phyloP scores from a whole-genome alignment of 306 rosid species.

The Inga oerstediana region DNA sequence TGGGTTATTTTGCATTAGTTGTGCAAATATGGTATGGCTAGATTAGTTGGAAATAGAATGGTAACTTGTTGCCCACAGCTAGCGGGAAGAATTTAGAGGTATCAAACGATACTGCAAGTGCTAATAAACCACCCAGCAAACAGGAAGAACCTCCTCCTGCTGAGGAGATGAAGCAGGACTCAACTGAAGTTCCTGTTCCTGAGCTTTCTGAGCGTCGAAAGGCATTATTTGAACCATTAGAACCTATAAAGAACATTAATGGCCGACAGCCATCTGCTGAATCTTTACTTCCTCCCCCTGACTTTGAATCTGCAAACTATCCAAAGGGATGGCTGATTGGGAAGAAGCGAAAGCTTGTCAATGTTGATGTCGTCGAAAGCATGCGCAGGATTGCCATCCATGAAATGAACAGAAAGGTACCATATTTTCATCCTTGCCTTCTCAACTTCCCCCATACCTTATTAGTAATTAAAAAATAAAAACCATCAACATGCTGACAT shows the following conservation, averaged over 20 bases:
- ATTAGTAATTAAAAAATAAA: neutral
- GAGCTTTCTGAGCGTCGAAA: conserved; percentile 56
- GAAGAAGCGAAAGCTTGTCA: conserved; percentile 93
- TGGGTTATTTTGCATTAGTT: conserved; percentile 15
- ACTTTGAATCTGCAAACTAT: conserved; percentile 75
- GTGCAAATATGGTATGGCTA: conserved; percentile 38
- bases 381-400: conserved; percentile 93
- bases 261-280: conserved; percentile 70
- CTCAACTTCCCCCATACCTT: neutral
- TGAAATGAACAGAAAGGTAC: conserved; percentile 98
- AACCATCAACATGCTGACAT: neutral
- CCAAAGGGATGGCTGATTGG: conserved; percentile 94
- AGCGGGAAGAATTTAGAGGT: conserved; percentile 75
- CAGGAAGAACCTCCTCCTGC: conserved; percentile 52
- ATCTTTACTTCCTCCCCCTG: conserved; percentile 93
- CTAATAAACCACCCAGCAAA: conserved; percentile 49
- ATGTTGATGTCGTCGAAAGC: conserved; percentile 94
- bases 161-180: conserved; percentile 53
- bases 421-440: conserved; percentile 1
- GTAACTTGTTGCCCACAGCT: conserved; percentile 77
- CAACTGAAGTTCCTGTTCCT: conserved; percentile 32
- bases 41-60: conserved; percentile 65
- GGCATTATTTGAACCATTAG: conserved; percentile 91
- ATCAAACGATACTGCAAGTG: conserved; percentile 52
- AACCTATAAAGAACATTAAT: conserved; percentile 56